phyloP scores from a whole-genome alignment of 257 asterid species.

The Perilla frutescens region DNA sequence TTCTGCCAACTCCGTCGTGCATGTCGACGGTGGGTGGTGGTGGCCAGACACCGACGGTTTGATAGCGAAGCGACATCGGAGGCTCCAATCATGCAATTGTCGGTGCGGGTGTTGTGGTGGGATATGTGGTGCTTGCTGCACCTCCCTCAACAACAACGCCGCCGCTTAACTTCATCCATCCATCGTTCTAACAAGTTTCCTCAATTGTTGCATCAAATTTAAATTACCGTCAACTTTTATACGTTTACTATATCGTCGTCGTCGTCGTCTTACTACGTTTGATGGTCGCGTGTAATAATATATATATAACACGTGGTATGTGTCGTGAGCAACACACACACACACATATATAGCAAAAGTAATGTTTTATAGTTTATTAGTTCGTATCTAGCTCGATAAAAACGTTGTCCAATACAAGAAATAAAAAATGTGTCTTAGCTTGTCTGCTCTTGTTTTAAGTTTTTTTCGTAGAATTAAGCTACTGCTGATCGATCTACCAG shows the following conservation, averaged over 20 bases:
- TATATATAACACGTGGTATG: too few relatives aligned
- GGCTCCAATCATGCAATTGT: conserved; percentile 31
- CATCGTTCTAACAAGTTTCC: neutral
- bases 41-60: neutral
- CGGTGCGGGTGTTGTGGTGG: conserved; percentile 40
- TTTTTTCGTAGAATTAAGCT: too few relatives aligned
- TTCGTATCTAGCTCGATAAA: too few relatives aligned
- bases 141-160: neutral
- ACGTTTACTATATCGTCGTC: too few relatives aligned
- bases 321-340: too few relatives aligned
- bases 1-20: neutral
- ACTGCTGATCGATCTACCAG: neutral
- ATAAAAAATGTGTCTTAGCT: too few relatives aligned
- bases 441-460: too few relatives aligned
- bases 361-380: too few relatives aligned
- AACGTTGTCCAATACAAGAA: neutral
- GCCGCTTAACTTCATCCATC: neutral
- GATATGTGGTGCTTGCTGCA: conserved; percentile 28
- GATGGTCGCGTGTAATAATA: neutral
- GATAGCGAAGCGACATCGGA: conserved; percentile 34
- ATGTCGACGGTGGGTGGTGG: neutral
- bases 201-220: too few relatives aligned
- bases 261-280: neutral
- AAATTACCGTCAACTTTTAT: too few relatives aligned
- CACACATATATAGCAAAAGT: too few relatives aligned